Conservation (phyloP, 2,329 filamentous ascomycete genomes). For the Fusarium nurragi region DNA sequence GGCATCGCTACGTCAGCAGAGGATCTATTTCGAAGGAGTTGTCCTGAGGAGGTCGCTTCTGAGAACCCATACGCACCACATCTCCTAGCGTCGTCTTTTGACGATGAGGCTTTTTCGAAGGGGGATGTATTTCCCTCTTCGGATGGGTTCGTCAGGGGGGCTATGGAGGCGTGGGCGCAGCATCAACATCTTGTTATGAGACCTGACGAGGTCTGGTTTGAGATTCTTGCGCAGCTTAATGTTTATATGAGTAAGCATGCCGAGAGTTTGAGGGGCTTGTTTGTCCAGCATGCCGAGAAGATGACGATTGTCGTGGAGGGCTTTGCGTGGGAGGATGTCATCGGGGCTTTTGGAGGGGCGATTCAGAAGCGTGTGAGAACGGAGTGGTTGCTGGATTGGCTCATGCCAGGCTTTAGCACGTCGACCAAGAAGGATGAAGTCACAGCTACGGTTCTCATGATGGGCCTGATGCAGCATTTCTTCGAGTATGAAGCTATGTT, state of each 20-base stretch:
- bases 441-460: slow-evolving; percentile 56
- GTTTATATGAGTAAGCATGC: slow-evolving; percentile 60
- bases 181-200: slow-evolving; percentile 61
- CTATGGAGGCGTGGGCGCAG: slow-evolving; percentile 59
- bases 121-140: slow-evolving; percentile 46
- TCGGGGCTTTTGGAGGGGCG: slow-evolving; percentile 50
- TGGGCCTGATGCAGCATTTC: slow-evolving; percentile 55
- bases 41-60: slow-evolving; percentile 46
- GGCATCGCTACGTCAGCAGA: slow-evolving; percentile 41
- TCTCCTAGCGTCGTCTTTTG: slow-evolving; percentile 47
- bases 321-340: slow-evolving; percentile 41
- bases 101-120: slow-evolving; percentile 19
- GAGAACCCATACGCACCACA: slow-evolving; percentile 36
- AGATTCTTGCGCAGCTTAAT: slow-evolving; percentile 62
- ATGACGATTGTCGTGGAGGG: slow-evolving; percentile 51
- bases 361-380: slow-evolving; percentile 54
- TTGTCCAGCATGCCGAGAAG: slow-evolving; percentile 57
- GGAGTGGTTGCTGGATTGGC: slow-evolving; percentile 54
- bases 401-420: slow-evolving; percentile 56
- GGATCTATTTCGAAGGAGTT: slow-evolving; percentile 47
- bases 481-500: slow-evolving; percentile 51
- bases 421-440: slow-evolving; percentile 51
- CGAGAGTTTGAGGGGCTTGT: slow-evolving; percentile 56
- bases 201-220: slow-evolving; percentile 66
- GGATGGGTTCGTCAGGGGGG: slow-evolving; percentile 55